Evolutionary conservation across 1,139 yeast genomes (phyloP), one percentile per base, ranked within the genome.

Genomic region (Yamadazyma dushanensis): DNA sequence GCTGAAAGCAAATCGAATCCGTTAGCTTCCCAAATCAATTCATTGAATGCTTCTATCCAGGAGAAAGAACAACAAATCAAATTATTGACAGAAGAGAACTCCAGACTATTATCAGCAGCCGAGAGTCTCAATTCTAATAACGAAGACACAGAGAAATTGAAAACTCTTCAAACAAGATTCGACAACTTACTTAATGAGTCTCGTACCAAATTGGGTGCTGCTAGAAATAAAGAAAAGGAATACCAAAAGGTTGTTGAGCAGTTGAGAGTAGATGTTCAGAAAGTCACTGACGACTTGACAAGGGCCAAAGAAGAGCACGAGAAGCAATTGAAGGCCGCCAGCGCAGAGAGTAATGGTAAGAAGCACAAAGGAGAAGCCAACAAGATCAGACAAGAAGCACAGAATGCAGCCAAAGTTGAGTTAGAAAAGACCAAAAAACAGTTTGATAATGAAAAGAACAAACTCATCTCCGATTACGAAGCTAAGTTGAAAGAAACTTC

Each of bases 21-120:
- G 2, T 47, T 64, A 34, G 46, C 49, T 10, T 42, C 57, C 2
- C 61, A 61, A 21, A 37, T 54, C 13, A 71, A 61, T 17, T 44
- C 59, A 16, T 59, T 61, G 29, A 59, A 54, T 33, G 35, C 34
- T 7, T 13, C 30, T 8, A 30, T 45, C 8, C 41, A 36, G 18
- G 51, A 45, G 27, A 46, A 38, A 26, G 46, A 46, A 14, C 76
- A 66, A 52, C 49, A 50, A 16, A 50, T 65, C 14, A 54, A 51
- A 24, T 59, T 70, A 31, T 44, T 66, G 7, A 53, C 51, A 26
- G 76, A 70, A 43, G 75, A 69, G 40, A 65, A 65, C 39, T 59
- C 52, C n/a, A 53, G 71, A 11, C 52, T 63, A 38, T 22, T 41
- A 57, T 38, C 39, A 13, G 37, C 48, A 14, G 43, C 44, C 14